These are phyloP conservation scores for Castanea mollissima DNA, from an alignment of 306 rosid genomes.

Conservation along the genomic window DNA sequence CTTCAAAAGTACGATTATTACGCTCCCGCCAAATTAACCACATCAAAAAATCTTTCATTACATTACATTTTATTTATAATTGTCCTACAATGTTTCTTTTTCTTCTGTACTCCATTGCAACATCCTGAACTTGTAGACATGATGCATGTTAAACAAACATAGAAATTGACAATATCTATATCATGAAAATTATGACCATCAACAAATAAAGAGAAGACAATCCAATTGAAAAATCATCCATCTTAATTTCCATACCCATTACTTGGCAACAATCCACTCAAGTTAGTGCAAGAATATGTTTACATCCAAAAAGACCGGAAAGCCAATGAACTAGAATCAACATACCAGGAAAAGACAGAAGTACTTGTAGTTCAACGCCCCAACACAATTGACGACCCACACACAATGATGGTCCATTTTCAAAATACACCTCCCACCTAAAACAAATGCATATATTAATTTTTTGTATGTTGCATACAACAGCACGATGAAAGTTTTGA, in stretches of 20 bases:
- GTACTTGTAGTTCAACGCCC: constrained; percentile 74
- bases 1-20: too few relatives aligned
- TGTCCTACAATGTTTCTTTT: not conserved
- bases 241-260: not conserved
- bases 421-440: constrained; percentile 76
- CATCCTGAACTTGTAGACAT: not conserved
- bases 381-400: constrained; percentile 83
- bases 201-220: not conserved
- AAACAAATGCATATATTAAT: constrained; percentile 24
- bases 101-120: not conserved
- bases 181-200: not conserved
- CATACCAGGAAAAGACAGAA: constrained; percentile 81
- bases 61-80: not conserved
- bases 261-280: not conserved
- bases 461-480: not conserved
- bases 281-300: not conserved
- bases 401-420: constrained; percentile 91
- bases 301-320: constrained; percentile 1
- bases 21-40: too few relatives aligned
- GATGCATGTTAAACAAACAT: not conserved
- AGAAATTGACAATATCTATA: not conserved
- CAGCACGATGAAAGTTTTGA: not conserved
- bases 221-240: not conserved
- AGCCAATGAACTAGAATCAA: not conserved
- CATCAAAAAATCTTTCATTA: not conserved